Percentiles rank a stretch among this genome's conserved stretches.
Conservation (phyloP, 1,284 basidiomycete species). For the Cryptococcus sp. region DNA sequence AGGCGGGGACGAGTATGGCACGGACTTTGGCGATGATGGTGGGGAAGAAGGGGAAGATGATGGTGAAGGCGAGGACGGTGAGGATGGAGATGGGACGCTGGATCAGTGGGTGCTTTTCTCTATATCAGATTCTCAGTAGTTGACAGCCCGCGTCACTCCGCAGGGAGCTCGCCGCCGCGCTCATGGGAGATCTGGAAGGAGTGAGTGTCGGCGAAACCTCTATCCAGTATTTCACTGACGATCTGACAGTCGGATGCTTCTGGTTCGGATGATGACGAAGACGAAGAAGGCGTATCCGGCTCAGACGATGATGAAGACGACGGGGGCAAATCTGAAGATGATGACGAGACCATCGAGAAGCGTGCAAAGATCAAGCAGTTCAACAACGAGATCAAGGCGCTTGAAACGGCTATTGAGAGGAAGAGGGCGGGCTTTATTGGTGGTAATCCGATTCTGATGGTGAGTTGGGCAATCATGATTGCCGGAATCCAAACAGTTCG, state of each 20-base stretch:
- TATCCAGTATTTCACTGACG: background rate
- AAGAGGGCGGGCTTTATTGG: slow-evolving; percentile 80
- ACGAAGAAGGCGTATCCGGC: slow-evolving; percentile 61
- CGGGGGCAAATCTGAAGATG: slow-evolving; percentile 65
- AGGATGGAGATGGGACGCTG: slow-evolving; percentile 30
- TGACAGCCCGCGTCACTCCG: background rate
- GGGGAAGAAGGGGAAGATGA: slow-evolving; percentile 49
- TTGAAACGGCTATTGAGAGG: slow-evolving; percentile 86
- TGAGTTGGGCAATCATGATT: slow-evolving; percentile 20
- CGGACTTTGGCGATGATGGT: slow-evolving; percentile 55
- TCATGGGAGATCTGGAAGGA: slow-evolving; percentile 38
- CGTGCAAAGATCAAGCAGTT: slow-evolving; percentile 69
- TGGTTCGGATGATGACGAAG: slow-evolving; percentile 57
- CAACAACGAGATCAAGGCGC: slow-evolving; percentile 83
- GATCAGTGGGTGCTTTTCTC: slow-evolving; percentile 21
- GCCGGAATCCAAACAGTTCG: background rate
- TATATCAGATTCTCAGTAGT: background rate
- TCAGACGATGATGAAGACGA: slow-evolving; percentile 66
- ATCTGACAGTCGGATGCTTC: slow-evolving; percentile 25
- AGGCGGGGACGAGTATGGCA: slow-evolving; percentile 49
- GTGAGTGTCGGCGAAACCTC: slow-evolving; percentile 1
- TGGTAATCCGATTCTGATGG: slow-evolving; percentile 81
- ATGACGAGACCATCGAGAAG: slow-evolving; percentile 59
- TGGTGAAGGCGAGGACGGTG: slow-evolving; percentile 31
- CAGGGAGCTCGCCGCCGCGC: slow-evolving; percentile 42